Evolutionary conservation across 371 early-diverging fungal genomes (phyloP), one percentile per base, ranked within the genome.

Genomic region (Polyrhizophydium stewartii): DNA sequence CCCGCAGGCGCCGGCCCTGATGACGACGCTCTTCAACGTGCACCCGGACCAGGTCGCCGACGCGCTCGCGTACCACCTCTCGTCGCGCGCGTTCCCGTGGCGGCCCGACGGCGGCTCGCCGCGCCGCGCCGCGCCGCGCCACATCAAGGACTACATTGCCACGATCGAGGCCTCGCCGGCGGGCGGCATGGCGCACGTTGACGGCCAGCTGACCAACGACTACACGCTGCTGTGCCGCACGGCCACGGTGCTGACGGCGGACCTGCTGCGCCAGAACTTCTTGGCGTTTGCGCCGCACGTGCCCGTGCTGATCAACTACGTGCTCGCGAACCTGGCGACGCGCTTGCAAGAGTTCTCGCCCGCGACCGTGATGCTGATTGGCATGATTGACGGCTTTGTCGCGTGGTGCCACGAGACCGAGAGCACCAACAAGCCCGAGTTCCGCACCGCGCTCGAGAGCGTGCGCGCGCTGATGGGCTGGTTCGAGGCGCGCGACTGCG

Each of bases 231-330:
- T 62, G 25, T 63, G 68, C 50, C 59, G 60, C 13, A 64, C 65
- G n/a, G 58, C 73, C 10, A 67, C 68, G 13, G 58, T 66, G 28
- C 27, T 73, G 47, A 33, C 70, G n/a, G 63, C 72, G 21, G 72
- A 78, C 28, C 53, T 78, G 21, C 58, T 75, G 19, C 58, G 73
- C 17, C 75, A 74, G 30, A 65, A 72, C 27, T 75, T 62, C 58
- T 59, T 32, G 9, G 58, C 47, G 12, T 58, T 75, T 22, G 52
- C 58, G 21, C 56, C 68, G n/a, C 66, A 78, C 47, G 52, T 73
- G 21, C 69, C 74, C 5, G 56, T 70, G 6, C 47, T 76, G 41
- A n/a, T 75, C 47, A 78, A 74, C 55, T 78, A 72, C 63, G 58
- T 68, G 13, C n/a, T 74, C 21, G 49, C 70, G 32, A 59, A 72